Percentiles rank a stretch among this genome's conserved stretches.
Conservation (phyloP, 1,284 basidiomycete genomes). For the Microstroma glucosiphilum region DNA sequence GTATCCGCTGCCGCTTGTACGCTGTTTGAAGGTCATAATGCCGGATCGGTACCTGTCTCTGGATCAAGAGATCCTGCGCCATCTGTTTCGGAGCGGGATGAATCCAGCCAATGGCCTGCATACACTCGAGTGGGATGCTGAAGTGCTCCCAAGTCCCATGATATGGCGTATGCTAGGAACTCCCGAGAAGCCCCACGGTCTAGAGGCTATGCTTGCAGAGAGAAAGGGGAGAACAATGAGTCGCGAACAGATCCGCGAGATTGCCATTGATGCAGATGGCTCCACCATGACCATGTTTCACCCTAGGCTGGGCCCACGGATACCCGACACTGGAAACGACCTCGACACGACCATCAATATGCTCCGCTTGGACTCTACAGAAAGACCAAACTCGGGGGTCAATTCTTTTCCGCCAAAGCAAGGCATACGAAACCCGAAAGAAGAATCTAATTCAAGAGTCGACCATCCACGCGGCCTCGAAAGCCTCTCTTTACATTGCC, state of each 20-base stretch:
- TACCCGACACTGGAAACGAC: neutral
- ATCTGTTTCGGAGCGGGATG: conserved; percentile 7
- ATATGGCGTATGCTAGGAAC: neutral
- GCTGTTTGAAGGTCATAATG: conserved; percentile 4
- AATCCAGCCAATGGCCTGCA: conserved; percentile 5
- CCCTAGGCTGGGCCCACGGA: neutral
- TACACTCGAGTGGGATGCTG: conserved; percentile 8
- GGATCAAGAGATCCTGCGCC: conserved; percentile 8
- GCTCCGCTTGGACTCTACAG: neutral
- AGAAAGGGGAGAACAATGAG: conserved; percentile 3
- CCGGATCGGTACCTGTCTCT: conserved; percentile 10
- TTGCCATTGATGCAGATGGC: neutral
- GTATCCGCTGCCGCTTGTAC: conserved; percentile 7
- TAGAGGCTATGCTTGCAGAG: conserved; percentile 6
- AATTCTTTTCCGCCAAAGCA: neutral
- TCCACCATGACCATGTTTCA: neutral
- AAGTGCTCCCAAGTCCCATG: conserved; percentile 6
- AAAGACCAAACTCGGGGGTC: neutral
- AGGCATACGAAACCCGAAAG: too few relatives aligned
- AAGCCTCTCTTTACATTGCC: conserved; percentile 2
- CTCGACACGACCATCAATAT: too few relatives aligned
- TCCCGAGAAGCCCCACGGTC: neutral
- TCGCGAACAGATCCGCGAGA: conserved; percentile 9
- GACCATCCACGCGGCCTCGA: neutral
- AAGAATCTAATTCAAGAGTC: too few relatives aligned